phyloP scores from a whole-genome alignment of 1,284 basidiomycete genomes.

The Irpex sp. region DNA sequence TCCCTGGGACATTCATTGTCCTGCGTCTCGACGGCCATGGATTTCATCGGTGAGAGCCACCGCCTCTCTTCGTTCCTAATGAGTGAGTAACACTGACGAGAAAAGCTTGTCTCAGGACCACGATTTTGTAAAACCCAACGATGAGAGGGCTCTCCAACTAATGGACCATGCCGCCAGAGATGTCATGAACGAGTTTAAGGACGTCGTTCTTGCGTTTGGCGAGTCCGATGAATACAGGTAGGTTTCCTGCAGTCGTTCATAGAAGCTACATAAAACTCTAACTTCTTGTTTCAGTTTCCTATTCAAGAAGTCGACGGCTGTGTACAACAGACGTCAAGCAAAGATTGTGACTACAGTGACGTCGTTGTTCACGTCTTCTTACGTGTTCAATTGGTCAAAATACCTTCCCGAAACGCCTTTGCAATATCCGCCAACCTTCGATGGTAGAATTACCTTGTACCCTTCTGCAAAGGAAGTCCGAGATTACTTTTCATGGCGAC shows the following conservation, averaged over 20 bases:
- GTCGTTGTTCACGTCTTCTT: conserved; percentile 91
- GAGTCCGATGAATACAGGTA: conserved; percentile 98
- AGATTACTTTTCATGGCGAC: conserved; percentile 96
- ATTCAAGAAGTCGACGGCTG: conserved; percentile 66
- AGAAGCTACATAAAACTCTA: not conserved
- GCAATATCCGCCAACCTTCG: conserved; percentile 86
- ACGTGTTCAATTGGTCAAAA: conserved; percentile 81
- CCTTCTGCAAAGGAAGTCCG: conserved; percentile 70
- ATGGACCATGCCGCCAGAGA: conserved; percentile 91
- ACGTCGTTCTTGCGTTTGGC: conserved; percentile 87
- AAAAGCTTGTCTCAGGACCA: conserved; percentile 86
- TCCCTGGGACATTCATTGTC: conserved; percentile 85
- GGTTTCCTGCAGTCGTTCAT: conserved; percentile 17
- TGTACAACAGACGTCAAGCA: conserved; percentile 85
- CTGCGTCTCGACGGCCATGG: conserved; percentile 91
- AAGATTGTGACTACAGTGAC: conserved; percentile 90
- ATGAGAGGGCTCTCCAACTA: conserved; percentile 78
- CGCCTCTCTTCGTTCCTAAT: conserved; percentile 2
- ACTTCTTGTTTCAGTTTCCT: conserved; percentile 65
- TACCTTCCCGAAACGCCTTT: conserved; percentile 77
- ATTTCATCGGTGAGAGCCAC: conserved; percentile 77
- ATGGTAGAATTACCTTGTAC: conserved; percentile 87
- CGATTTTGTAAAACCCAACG: conserved; percentile 88
- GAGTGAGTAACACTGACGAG: not conserved
- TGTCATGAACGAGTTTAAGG: conserved; percentile 80